These are phyloP conservation scores for Ceratocystis cubensis DNA, from an alignment of 2,329 filamentous ascomycete species.

Conservation along the genomic window DNA sequence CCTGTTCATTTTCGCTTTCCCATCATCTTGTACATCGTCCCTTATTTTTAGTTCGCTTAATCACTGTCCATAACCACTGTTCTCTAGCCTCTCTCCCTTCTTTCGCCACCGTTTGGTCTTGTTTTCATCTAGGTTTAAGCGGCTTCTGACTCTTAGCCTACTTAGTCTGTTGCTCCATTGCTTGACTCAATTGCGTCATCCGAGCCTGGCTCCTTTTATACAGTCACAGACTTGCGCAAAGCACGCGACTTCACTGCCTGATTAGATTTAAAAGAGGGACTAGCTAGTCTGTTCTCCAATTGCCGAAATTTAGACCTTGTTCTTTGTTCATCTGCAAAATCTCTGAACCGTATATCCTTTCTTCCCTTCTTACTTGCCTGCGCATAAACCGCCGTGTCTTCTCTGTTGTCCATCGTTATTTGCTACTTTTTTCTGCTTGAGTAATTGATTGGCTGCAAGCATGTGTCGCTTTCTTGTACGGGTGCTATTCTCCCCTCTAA, in stretches of 20 bases:
- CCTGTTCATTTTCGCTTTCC: background rate
- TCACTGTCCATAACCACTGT: too few species aligned
- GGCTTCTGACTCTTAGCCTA: background rate
- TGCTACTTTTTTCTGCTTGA: too few species aligned
- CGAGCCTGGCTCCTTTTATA: conserved; percentile 14
- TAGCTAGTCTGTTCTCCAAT: too few species aligned
- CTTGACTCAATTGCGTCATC: conserved; percentile 20
- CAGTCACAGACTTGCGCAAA: background rate
- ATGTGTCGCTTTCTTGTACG: conserved; percentile 32
- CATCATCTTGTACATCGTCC: background rate
- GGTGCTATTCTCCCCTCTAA: background rate
- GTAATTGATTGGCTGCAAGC: conserved; percentile 4
- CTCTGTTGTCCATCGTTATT: background rate
- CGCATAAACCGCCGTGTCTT: background rate
- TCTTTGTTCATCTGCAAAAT: conserved; percentile 17
- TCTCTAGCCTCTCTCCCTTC: background rate
- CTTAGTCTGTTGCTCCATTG: background rate
- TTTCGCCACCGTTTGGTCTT: background rate
- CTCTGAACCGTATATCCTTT: conserved; percentile 18
- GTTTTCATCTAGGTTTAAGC: background rate
- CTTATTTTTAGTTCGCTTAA: background rate
- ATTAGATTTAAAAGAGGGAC: too few species aligned
- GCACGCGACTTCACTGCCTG: background rate
- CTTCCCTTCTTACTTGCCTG: background rate
- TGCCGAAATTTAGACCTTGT: background rate